Conservation (phyloP, 352 stramenopile genomes). For the Phytophthora nicotianae region DNA sequence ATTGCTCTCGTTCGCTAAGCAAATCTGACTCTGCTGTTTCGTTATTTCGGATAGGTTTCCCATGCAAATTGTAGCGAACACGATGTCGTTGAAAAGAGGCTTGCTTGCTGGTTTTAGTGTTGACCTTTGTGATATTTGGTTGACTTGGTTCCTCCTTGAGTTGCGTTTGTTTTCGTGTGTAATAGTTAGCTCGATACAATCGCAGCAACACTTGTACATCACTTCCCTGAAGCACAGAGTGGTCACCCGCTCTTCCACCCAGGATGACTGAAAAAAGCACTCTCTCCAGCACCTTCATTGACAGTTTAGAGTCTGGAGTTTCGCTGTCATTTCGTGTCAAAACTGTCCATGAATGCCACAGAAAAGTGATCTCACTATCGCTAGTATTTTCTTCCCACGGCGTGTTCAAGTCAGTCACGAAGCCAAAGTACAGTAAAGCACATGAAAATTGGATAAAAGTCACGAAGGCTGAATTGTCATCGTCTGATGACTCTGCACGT, state of each 20-base stretch:
- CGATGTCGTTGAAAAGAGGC: slow-evolving; percentile 15
- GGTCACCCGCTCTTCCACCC: slow-evolving; percentile 7
- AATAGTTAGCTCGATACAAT: slow-evolving; percentile 49
- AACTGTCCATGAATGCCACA: slow-evolving; percentile 60
- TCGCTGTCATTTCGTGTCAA: slow-evolving; percentile 23
- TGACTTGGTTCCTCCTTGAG: slow-evolving; percentile 9
- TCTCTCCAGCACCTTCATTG: slow-evolving; percentile 17
- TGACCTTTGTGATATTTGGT: neutral
- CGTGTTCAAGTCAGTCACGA: slow-evolving; percentile 49
- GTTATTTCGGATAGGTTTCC: slow-evolving; percentile 30
- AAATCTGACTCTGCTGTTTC: slow-evolving; percentile 23
- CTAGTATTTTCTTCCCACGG: slow-evolving; percentile 26
- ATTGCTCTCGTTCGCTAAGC: slow-evolving; percentile 38
- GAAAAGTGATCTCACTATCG: slow-evolving; percentile 38
- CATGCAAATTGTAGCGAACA: slow-evolving; percentile 43
- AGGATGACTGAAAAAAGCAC: slow-evolving; percentile 35
- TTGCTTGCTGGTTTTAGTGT: slow-evolving; percentile 7
- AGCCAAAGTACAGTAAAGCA: slow-evolving; percentile 59
- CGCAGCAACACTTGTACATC: slow-evolving; percentile 24
- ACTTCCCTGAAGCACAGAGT: slow-evolving; percentile 4
- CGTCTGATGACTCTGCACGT: neutral
- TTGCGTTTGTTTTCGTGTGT: slow-evolving; percentile 33
- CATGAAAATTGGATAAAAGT: slow-evolving; percentile 66
- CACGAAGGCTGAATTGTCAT: slow-evolving; percentile 12
- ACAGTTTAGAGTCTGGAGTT: slow-evolving; percentile 1